Evolutionary conservation across 2,329 filamentous ascomycete species (phyloP), one percentile per base, ranked within the genome.

Genomic region (Zasmidium citrigriseum): DNA sequence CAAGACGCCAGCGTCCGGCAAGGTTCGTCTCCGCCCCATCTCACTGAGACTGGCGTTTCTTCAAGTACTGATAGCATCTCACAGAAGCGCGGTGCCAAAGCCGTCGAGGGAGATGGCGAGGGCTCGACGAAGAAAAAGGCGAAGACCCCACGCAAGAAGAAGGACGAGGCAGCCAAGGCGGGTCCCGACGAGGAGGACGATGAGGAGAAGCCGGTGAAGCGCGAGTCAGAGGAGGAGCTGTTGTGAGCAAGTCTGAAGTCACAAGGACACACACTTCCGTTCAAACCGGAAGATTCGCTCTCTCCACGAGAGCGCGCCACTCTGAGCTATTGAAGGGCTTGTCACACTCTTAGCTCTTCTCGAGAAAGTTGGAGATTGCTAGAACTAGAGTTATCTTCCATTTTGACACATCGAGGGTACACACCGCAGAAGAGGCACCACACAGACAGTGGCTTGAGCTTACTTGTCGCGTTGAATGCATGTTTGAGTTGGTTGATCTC

Each of bases 51-150:
- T 46, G 21, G 29, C 14, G 5, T 41, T n/a, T 41, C 14, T 41
- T 41, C 16, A 9, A 16, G 4, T n/a, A 44, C 61, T 60, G 29
- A 60, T 47, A 4, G 14, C 25, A 5, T 49, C 44, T 12, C 25
- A 9, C 51, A 68, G 68, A 68, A 67, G 64, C 66, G 67, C 56
- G 49, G 24, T 11, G 57, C 63, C 44, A 61, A 58, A 34, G 55
- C 54, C 14, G 55, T 60, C 21, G 57, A 51, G 18, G 56, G 55
- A n/a, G 61, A 61, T 14, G 64, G 49, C 25, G 62, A 55, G 14
- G 61, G 64, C n/a, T 54, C 52, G 27, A 59, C 59, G 38, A 64
- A 61, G 23, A 58, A 59, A 52, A 47, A 56, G 25, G 61, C 63
- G 55, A 65, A 63, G 57, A 55, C 56, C 22, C 53, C 58, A 38